Evolutionary conservation across 768 basidiomycete species (phyloP).

Genomic region (Tylopilus rubrobrunneus): DNA sequence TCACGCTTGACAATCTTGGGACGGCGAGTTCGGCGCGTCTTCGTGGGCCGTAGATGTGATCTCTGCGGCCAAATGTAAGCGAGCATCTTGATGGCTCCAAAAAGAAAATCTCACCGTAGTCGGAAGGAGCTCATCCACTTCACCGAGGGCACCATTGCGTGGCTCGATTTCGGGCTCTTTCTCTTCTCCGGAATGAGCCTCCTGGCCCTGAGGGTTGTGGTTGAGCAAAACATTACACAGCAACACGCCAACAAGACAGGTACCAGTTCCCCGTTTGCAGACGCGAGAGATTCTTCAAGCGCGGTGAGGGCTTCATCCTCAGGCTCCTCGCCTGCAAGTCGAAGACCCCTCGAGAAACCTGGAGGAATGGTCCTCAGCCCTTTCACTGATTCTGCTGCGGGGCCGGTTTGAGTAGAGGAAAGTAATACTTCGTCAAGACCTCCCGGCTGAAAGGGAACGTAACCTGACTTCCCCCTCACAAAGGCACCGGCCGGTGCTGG

Average conservation of each 20-base stretch:
- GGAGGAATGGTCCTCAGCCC: conserved; percentile 71
- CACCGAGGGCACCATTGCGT: conserved; percentile 31
- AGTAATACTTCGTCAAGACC: conserved; percentile 70
- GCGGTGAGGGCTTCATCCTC: conserved; percentile 42
- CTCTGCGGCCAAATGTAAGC: conserved; percentile 36
- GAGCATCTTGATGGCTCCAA: neutral
- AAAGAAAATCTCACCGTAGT: conserved; percentile 37
- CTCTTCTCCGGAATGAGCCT: conserved; percentile 16
- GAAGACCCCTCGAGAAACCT: conserved; percentile 77
- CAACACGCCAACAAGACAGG: neutral
- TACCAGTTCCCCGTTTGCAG: conserved; percentile 17
- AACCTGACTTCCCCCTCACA: conserved; percentile 89
- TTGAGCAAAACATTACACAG: conserved; percentile 21
- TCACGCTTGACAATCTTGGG: conserved; percentile 72
- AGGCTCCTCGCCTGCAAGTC: conserved; percentile 55
- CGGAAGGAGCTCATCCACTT: conserved; percentile 80
- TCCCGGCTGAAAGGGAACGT: conserved; percentile 93
- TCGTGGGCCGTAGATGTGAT: conserved; percentile 54
- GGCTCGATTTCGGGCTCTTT: conserved; percentile 22
- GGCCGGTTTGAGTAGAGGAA: conserved; percentile 25
- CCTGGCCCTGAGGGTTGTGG: conserved; percentile 20
- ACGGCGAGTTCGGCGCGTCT: conserved; percentile 40
- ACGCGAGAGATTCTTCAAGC: conserved; percentile 22
- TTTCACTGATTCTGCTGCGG: conserved; percentile 37
- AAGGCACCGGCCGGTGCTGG: conserved; percentile 78